These are phyloP conservation scores for Clavulina sp. DNA, from an alignment of 768 basidiomycete genomes.

Conservation along the genomic window DNA sequence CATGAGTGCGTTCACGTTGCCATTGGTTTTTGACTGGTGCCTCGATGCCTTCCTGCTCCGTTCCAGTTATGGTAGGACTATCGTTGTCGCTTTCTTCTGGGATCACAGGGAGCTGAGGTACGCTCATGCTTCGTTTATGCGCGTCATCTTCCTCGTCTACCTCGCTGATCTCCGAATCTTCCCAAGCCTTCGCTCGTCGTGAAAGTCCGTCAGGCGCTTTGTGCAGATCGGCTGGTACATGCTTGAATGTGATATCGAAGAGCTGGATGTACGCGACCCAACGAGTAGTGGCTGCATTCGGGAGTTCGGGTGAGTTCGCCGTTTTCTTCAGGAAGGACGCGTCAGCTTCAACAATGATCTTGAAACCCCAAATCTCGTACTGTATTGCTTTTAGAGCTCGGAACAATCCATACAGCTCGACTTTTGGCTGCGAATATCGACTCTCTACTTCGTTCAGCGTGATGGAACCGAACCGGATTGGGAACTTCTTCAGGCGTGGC, in stretches of 20 bases:
- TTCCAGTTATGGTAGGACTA: no score
- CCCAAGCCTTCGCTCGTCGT: conserved; percentile 10
- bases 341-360: conserved; percentile 16
- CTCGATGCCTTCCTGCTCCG: no score
- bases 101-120: no score
- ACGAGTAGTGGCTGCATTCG: conserved; percentile 23
- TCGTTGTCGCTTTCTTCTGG: no score
- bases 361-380: conserved; percentile 19
- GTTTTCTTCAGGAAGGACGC: conserved; percentile 28
- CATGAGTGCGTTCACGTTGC: no score
- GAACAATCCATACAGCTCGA: conserved; percentile 25
- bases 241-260: conserved; percentile 23
- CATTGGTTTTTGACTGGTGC: no score
- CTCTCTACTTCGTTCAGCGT: conserved; percentile 21
- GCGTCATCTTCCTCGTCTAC: conserved; percentile 11
- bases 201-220: conserved; percentile 26
- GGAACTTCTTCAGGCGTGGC: conserved; percentile 14
- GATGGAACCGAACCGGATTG: conserved; percentile 24
- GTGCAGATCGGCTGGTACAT: conserved; percentile 22
- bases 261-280: conserved; percentile 26
- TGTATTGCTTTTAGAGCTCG: conserved; percentile 19
- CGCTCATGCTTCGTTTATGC: no score
- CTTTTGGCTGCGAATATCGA: conserved; percentile 24
- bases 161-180: conserved; percentile 2
- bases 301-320: conserved; percentile 24